Percentiles rank a stretch among this genome's conserved stretches.
Conservation (phyloP, 2,329 filamentous ascomycete species). For the Fusarium sp. region DNA sequence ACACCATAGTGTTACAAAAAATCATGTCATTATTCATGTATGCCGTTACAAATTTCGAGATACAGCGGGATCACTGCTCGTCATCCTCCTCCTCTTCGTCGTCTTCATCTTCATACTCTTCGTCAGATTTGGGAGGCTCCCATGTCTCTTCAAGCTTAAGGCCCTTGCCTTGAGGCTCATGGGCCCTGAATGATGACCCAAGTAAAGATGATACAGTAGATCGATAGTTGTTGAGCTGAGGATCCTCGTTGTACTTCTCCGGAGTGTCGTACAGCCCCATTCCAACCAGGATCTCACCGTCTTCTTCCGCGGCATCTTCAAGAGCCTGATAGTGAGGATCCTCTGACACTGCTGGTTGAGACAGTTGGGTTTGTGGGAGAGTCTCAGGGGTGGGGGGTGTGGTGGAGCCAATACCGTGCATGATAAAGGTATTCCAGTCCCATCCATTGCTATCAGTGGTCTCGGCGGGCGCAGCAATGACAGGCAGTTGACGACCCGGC, state of each 20-base stretch:
- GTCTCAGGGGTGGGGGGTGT: slow-evolving; percentile 68
- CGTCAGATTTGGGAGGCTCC: slow-evolving; percentile 72
- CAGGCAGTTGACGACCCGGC: slow-evolving; percentile 33
- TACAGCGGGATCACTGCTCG: slow-evolving; percentile 40
- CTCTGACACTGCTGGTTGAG: slow-evolving; percentile 57
- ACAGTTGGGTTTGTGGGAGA: slow-evolving; percentile 60
- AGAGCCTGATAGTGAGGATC: slow-evolving; percentile 60
- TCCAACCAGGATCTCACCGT: slow-evolving; percentile 78
- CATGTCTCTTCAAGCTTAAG: slow-evolving; percentile 83
- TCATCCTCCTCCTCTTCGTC: slow-evolving; percentile 54
- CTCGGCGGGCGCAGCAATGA: slow-evolving; percentile 43
- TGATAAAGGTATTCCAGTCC: slow-evolving; percentile 57
- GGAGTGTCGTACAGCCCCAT: slow-evolving; percentile 83
- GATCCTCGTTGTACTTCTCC: slow-evolving; percentile 61
- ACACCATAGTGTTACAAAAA: slow-evolving; percentile 29
- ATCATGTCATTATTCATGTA: slow-evolving; percentile 31
- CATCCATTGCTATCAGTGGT: slow-evolving; percentile 22
- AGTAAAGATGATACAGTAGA: slow-evolving; percentile 64
- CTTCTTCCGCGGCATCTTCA: slow-evolving; percentile 60
- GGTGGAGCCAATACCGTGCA: slow-evolving; percentile 56
- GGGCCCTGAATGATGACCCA: slow-evolving; percentile 55
- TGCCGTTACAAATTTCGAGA: background rate
- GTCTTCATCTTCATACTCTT: slow-evolving; percentile 61
- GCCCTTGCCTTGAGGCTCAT: slow-evolving; percentile 70
- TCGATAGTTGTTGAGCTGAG: slow-evolving; percentile 62